Base-by-base conservation (phyloP, 2,329 filamentous ascomycete species). In the Cladobotryum mycophilum region DNA sequence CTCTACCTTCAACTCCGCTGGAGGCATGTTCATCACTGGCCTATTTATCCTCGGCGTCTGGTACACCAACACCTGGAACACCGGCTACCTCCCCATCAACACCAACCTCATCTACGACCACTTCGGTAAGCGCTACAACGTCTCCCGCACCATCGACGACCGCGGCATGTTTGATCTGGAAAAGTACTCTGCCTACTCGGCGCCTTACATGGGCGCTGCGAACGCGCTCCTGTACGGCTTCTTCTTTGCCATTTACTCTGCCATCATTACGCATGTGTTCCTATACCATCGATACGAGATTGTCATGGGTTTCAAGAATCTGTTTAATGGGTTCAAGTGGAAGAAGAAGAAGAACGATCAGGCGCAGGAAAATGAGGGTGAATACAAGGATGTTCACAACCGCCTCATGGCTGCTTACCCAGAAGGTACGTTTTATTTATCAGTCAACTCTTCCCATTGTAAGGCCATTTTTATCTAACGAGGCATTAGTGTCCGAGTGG, bases 351-450 rank as follows among this genome's bases (percentile, higher is more conserved):
- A 38, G 36, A 37, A n/a, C n/a, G n/a, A 3, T 6, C 14, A 38
- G 13, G 15, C 14, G 41, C n/a, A 25, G 18, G 41, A 42, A 3
- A 55, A 20, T n/a, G 76, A 80, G 12, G 72, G 60, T 5, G 60
- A 66, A 47, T 67, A 66, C 50, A 54, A 58, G n/a, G 65, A 68
- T 20, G 53, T 64, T 0, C 64, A 68, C 49, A 68, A 66, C 48
- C 57, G 63, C 1, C 58, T 68, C 17, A 67, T 65, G 64, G 47
- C 59, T 22, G 56, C 51, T 1, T 67, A 67, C 41, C 60, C 58
- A 3, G 66, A 67, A 51, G 84, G 47, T 71, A 79, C 5, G 75
- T 79, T 79, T n/a, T n/a, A n/a, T n/a, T n/a, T n/a, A n/a, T n/a
- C n/a, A n/a, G n/a, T n/a, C n/a, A n/a, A n/a, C n/a, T n/a, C n/a